Evolutionary conservation across 176 grass and related monocot genomes (phyloP).

Genomic region (Phragmites australis): DNA sequence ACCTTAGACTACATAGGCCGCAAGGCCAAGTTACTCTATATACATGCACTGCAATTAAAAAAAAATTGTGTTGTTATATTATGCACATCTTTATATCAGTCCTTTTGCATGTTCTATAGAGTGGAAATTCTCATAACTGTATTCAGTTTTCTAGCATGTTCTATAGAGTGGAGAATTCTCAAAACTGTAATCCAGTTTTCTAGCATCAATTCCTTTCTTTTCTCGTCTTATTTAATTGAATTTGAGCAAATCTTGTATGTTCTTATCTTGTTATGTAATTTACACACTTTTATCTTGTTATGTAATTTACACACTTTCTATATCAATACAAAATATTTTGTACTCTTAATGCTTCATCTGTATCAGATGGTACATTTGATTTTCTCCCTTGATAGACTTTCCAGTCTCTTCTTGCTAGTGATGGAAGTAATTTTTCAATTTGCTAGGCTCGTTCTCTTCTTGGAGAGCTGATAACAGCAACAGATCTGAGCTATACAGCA

Average conservation of each 20-base stretch:
- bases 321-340: background rate
- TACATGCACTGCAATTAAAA: background rate
- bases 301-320: background rate
- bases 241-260: background rate
- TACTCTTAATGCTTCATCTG: background rate
- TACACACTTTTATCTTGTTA: background rate
- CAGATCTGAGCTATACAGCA: conserved; percentile 75
- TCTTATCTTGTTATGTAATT: conserved; percentile 12
- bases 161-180: background rate
- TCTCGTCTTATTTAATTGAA: background rate
- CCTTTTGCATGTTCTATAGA: background rate
- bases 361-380: conserved; percentile 8
- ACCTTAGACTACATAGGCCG: too few species aligned
- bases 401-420: conserved; percentile 20
- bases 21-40: too few species aligned
- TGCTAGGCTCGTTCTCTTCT: conserved; percentile 83
- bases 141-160: conserved; percentile 7
- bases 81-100: conserved; percentile 3
- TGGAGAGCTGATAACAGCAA: conserved; percentile 68
- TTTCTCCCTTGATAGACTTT: background rate
- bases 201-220: background rate
- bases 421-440: conserved; percentile 40
- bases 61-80: conserved; percentile 8
- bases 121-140: background rate
- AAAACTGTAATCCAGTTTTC: background rate